phyloP scores from a whole-genome alignment of 73 alveolate species.

The Symbiodinium pilosum region DNA sequence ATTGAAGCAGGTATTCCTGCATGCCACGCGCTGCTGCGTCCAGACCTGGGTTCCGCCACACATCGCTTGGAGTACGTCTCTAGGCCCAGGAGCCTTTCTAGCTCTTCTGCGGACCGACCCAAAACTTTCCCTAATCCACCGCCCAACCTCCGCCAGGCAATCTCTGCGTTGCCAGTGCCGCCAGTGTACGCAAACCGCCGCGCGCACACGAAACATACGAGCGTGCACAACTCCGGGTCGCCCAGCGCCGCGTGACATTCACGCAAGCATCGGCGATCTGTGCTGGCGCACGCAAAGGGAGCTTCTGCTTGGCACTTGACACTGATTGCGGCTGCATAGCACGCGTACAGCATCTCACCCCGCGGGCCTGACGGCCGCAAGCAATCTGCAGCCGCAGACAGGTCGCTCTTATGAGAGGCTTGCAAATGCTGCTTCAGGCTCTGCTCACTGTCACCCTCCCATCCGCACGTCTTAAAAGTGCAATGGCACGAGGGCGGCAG shows the following conservation, averaged over 20 bases:
- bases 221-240: no score
- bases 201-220: constrained; percentile 18
- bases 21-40: background rate
- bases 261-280: constrained; percentile 24
- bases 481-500: background rate
- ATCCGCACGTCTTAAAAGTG: background rate
- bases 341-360: background rate
- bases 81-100: background rate
- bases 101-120: background rate
- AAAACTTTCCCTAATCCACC: background rate
- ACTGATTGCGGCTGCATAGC: background rate
- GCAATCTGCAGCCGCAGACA: background rate
- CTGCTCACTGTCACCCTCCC: background rate
- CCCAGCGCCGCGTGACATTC: background rate
- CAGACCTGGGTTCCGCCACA: background rate
- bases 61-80: background rate
- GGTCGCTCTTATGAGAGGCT: background rate
- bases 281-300: background rate
- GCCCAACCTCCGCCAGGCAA: background rate
- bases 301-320: background rate
- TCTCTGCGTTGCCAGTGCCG: background rate
- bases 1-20: background rate
- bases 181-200: background rate
- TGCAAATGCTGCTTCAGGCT: background rate
- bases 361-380: background rate